Evolutionary conservation across 768 basidiomycete genomes (phyloP).

Genomic region (Leccinellum rugosiceps): DNA sequence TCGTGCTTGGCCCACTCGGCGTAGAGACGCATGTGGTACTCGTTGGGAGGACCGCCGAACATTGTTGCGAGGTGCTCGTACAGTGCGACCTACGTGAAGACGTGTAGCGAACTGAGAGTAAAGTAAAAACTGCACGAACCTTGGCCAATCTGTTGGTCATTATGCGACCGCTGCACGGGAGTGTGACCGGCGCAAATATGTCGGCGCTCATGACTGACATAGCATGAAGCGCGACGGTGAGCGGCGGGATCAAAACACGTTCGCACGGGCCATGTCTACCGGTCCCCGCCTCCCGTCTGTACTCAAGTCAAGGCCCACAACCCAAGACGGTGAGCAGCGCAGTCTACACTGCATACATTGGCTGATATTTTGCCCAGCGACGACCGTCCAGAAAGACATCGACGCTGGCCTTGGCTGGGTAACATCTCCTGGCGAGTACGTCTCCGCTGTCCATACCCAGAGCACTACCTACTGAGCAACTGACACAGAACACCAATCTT

Average conservation of each 20-base stretch:
- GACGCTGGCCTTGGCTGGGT: slow-evolving; percentile 53
- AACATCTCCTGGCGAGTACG: slow-evolving; percentile 65
- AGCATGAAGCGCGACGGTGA: too few species aligned
- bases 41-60: slow-evolving; percentile 70
- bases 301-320: slow-evolving; percentile 32
- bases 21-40: slow-evolving; percentile 63
- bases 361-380: slow-evolving; percentile 32
- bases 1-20: slow-evolving; percentile 66
- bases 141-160: slow-evolving; percentile 53
- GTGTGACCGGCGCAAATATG: slow-evolving; percentile 25
- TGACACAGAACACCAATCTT: slow-evolving; percentile 68
- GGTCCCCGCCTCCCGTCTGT: slow-evolving; percentile 33
- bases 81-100: slow-evolving; percentile 66
- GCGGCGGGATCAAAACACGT: not conserved
- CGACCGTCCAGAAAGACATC: slow-evolving; percentile 55
- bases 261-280: slow-evolving; percentile 9
- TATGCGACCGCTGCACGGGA: slow-evolving; percentile 34
- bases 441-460: not conserved
- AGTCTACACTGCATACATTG: not conserved
- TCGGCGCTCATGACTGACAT: slow-evolving; percentile 10
- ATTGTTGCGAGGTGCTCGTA: slow-evolving; percentile 77
- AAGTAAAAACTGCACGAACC: slow-evolving; percentile 29
- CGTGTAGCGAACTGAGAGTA: not conserved
- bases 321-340: slow-evolving; percentile 28
- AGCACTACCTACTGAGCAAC: slow-evolving; percentile 4